phyloP scores from a whole-genome alignment of 1,284 basidiomycete genomes.

The Fomitopsis palustris region DNA sequence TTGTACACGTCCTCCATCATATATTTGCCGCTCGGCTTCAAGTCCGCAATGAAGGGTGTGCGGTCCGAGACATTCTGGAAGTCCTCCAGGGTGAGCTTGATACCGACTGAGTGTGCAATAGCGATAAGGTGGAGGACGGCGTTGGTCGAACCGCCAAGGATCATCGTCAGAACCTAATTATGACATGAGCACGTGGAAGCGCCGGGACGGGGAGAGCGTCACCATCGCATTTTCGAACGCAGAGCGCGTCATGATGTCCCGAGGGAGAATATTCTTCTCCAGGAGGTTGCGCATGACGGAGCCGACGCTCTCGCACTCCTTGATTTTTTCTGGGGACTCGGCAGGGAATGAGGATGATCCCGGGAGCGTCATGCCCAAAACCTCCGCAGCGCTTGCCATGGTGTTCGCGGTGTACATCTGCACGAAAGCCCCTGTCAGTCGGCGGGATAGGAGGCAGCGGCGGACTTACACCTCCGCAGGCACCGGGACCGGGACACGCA shows the following conservation, averaged over 20 bases:
- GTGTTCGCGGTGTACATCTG: slow-evolving; percentile 97
- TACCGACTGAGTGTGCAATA: slow-evolving; percentile 84
- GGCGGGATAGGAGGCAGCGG: neutral
- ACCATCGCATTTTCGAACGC: slow-evolving; percentile 99
- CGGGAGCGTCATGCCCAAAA: slow-evolving; percentile 91
- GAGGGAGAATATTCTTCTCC: slow-evolving; percentile 88
- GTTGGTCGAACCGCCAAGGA: slow-evolving; percentile 92
- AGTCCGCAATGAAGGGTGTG: slow-evolving; percentile 84
- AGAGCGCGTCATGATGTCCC: slow-evolving; percentile 93
- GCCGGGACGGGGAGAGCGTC: slow-evolving; percentile 10
- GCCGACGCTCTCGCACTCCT: slow-evolving; percentile 84
- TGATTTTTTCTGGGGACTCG: slow-evolving; percentile 81
- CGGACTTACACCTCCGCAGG: slow-evolving; percentile 85
- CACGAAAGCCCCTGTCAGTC: neutral
- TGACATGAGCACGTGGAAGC: slow-evolving; percentile 8
- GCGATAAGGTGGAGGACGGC: slow-evolving; percentile 91
- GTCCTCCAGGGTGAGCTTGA: slow-evolving; percentile 81
- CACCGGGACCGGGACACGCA: slow-evolving; percentile 93
- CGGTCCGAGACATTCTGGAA: slow-evolving; percentile 85
- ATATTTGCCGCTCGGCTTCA: slow-evolving; percentile 90
- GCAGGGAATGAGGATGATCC: slow-evolving; percentile 97
- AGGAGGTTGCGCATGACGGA: slow-evolving; percentile 81
- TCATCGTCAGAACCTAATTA: slow-evolving; percentile 82
- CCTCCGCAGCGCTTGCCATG: slow-evolving; percentile 91
- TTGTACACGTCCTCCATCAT: slow-evolving; percentile 90